phyloP scores from a whole-genome alignment of 1,139 yeast genomes.

The Hansenula lynferdii region DNA sequence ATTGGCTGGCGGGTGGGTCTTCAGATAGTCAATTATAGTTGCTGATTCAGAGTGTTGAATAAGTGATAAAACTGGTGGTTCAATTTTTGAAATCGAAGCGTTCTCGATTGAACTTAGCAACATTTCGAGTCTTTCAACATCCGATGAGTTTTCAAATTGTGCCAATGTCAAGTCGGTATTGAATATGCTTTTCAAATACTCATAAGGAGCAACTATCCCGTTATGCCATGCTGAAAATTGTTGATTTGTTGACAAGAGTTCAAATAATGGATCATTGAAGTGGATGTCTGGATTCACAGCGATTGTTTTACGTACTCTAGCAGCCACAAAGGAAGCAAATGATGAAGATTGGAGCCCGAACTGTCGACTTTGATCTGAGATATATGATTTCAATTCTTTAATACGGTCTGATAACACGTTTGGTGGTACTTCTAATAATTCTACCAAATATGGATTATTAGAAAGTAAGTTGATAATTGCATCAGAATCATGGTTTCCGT shows the following conservation, averaged over 20 bases:
- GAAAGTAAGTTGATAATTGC: background rate
- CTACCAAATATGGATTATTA: background rate
- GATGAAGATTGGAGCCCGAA: background rate
- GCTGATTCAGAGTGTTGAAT: background rate
- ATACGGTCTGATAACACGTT: slow-evolving; percentile 1
- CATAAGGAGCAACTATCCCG: background rate
- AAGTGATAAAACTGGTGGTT: background rate
- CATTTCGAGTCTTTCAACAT: background rate
- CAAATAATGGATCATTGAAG: slow-evolving; percentile 4
- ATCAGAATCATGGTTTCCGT: too few relatives aligned
- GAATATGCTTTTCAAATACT: background rate
- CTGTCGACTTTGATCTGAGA: background rate
- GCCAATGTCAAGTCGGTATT: background rate
- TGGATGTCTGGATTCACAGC: background rate
- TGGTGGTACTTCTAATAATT: background rate
- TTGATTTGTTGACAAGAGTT: background rate
- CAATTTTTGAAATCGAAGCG: background rate
- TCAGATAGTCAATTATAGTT: background rate
- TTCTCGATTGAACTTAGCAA: background rate
- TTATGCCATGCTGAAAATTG: slow-evolving; percentile 1
- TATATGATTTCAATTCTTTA: background rate
- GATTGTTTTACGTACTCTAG: slow-evolving; percentile 3
- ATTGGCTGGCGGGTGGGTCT: background rate
- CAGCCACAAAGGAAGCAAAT: background rate
- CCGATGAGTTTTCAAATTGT: slow-evolving; percentile 1